Conservation (phyloP, 768 basidiomycete genomes). For the Mycena vulgaris region DNA sequence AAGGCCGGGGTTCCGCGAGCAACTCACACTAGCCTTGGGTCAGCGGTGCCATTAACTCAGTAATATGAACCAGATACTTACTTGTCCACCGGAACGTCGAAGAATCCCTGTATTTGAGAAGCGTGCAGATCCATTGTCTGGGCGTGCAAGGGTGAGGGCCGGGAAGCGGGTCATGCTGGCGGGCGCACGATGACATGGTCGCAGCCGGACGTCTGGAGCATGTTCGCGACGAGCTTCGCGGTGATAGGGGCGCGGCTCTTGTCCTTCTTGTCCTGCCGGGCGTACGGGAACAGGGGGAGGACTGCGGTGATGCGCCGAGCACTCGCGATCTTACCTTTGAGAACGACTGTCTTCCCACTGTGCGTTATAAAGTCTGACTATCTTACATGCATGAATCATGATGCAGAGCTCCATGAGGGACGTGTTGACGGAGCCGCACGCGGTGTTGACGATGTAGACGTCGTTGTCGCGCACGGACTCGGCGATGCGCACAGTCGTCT, state of each 20-base stretch:
- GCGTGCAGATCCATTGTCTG: slow-evolving; percentile 99
- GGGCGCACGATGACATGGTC: slow-evolving; percentile 94
- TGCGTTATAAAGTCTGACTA: no score
- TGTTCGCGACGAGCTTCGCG: slow-evolving; percentile 98
- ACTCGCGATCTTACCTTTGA: slow-evolving; percentile 96
- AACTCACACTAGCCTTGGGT: slow-evolving; percentile 13
- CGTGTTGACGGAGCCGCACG: slow-evolving; percentile 88
- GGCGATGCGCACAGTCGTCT: slow-evolving; percentile 90
- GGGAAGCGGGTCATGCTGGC: background rate
- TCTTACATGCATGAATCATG: slow-evolving; percentile 99
- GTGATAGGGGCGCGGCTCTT: slow-evolving; percentile 98
- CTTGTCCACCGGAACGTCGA: slow-evolving; percentile 99
- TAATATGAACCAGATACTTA: slow-evolving; percentile 61
- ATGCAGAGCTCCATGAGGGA: slow-evolving; percentile 98
- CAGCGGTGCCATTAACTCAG: background rate
- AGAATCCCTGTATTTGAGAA: slow-evolving; percentile 99
- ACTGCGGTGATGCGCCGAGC: slow-evolving; percentile 98
- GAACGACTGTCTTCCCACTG: no score
- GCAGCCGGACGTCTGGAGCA: slow-evolving; percentile 92
- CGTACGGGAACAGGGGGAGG: slow-evolving; percentile 95
- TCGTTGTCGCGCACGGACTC: slow-evolving; percentile 85
- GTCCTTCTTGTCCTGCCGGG: slow-evolving; percentile 99
- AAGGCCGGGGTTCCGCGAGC: slow-evolving; percentile 6
- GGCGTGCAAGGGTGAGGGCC: slow-evolving; percentile 9
- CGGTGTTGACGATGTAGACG: slow-evolving; percentile 98